Base-by-base conservation (phyloP, 2,329 filamentous ascomycete genomes). In the Diplocarpon rosae region DNA sequence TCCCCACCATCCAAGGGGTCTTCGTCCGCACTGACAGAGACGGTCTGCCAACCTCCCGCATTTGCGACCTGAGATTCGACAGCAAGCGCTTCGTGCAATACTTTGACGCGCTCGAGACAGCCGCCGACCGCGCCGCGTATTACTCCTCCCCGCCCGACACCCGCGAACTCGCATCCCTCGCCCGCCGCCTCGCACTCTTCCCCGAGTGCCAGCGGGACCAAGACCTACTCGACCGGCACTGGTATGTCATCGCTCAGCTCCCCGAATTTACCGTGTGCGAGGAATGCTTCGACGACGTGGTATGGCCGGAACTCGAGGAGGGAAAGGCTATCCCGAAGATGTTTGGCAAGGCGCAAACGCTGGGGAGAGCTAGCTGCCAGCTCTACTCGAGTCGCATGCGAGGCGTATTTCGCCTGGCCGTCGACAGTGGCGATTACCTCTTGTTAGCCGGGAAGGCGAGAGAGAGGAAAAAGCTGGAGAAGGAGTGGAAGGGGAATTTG, bases 241-340 rank as follows among this genome's bases (percentile, higher is more conserved):
- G 89, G 89, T 80, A 93, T 62, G 79, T 75, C 44, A 86, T 93
- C 62, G 77, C 83, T 1, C 70, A 75, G 12, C 66, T 93, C 0
- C 85, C 83, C 0, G 76, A 88, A 38, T 78, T 95, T 56, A 87
- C 83, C 1, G 81, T 94, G 3, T 96, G 89, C 63, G 78, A 84
- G 52, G 85, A 90, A 62, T 96, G 89, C 62, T 95, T 84, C 60
- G 76, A 85, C 13, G 79, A 86, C 16, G 75, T 86, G 1, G 76
- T 95, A n/a, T 77, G 75, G 63, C 87, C 88, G 1, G 68, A 78
- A 40, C 65, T 80, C 1, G 67, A 71, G 27, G 67, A 71, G 3
- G 64, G 71, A 32, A 66, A 65, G 33, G 65, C 73, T 1, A 68
- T 89, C 17, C 78, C 83, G 9, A 66, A 72, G 14, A 75, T 80